phyloP scores from a whole-genome alignment of 129 eudicot genomes.

The Chrysanthemum makinoi region DNA sequence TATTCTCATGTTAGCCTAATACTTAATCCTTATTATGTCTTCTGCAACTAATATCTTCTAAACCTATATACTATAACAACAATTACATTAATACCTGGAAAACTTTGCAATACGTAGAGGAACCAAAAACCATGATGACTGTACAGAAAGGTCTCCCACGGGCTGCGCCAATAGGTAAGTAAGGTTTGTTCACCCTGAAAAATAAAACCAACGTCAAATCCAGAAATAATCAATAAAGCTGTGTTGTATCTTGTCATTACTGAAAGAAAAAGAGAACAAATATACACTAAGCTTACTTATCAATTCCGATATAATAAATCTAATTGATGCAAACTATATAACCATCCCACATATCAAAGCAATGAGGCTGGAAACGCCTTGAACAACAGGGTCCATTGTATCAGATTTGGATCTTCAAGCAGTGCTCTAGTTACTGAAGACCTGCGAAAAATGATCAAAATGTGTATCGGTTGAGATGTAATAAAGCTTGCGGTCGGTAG shows the following conservation, averaged over 20 bases:
- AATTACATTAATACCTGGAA: too few relatives aligned
- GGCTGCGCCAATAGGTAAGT: conserved; percentile 76
- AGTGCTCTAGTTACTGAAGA: conserved; percentile 85
- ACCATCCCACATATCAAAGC: conserved; percentile 97
- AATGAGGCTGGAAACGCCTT: conserved; percentile 82
- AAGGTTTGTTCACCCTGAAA: conserved; percentile 94
- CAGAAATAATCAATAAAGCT: neutral
- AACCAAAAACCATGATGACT: conserved; percentile 90
- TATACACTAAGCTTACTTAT: conserved; percentile 61
- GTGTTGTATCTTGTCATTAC: neutral
- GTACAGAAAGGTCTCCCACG: conserved; percentile 84
- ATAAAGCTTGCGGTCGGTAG: conserved; percentile 13
- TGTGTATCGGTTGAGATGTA: neutral
- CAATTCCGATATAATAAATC: conserved; percentile 94
- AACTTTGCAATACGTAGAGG: too few relatives aligned
- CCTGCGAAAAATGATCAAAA: conserved; percentile 35
- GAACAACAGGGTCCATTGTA: conserved; percentile 77
- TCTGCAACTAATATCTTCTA: too few relatives aligned
- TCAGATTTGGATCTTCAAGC: conserved; percentile 81
- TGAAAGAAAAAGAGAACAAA: too few relatives aligned
- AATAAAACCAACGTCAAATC: neutral
- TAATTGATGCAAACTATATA: conserved; percentile 94
- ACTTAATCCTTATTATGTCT: neutral
- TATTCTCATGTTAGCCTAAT: conserved; percentile 79
- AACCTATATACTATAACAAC: too few relatives aligned